Evolutionary conservation across 176 grass and related monocot genomes (phyloP), one percentile per base, ranked within the genome.

Genomic region (Rhynchospora breviuscula): DNA sequence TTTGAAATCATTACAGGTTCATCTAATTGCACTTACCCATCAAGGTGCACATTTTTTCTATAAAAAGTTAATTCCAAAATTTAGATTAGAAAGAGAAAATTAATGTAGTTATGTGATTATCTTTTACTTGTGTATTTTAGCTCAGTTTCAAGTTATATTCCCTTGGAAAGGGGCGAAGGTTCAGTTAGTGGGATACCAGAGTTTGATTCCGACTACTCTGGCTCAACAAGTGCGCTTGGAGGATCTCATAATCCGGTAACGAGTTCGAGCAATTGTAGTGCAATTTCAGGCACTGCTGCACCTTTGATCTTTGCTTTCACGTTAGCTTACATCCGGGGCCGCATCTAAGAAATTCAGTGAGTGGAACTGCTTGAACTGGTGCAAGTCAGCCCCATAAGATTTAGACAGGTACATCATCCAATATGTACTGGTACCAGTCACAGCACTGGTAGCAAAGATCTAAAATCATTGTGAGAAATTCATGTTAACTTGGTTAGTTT

Each of bases 1-100:
- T 68, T 33, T 68, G 65, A 40, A 35, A 35, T 69, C 66, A 43
- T 33, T 69, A n/a, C 66, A 69, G 66, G 66, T 69, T 69, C 66
- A 44, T 18, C 18, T 31, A 69, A 69, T 69, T 69, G 66, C 33
- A 69, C 33, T 18, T 69, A 69, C 43, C 66, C 66, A 44, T 69
- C 66, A 69, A 69, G 66, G 66, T 69, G 31, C 10, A 23, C 31
- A 26, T 22, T 33, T 66, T 66, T 26, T 66, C 26, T 12, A 18
- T 7, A 69, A 69, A 40, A 69, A 44, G 1, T 69, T 29, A 69
- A 69, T 43, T 69, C 14, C 2, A 69, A 44, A 69, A 15, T 43
- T 69, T 44, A 69, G 33, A 69, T 59, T 59, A n/a, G 33, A 18
- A 14, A 69, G 15, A 69, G 6, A 40, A 68, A 18, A 18, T n/a